phyloP scores from a whole-genome alignment of 306 rosid genomes.

The Lathyrus sativus region DNA sequence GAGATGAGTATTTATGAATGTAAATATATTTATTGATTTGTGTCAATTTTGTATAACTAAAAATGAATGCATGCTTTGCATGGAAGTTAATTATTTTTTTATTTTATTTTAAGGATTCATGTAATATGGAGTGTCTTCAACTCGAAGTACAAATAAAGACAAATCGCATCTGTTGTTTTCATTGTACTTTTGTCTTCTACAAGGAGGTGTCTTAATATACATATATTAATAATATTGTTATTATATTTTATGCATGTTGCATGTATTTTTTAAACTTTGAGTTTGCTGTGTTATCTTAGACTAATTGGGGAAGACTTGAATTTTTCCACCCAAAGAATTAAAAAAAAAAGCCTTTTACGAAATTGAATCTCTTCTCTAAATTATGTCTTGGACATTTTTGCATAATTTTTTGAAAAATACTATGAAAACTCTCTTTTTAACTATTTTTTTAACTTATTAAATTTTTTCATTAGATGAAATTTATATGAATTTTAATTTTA shows the following conservation, averaged over 20 bases:
- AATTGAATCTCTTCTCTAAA: not conserved
- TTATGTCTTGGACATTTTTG: not conserved
- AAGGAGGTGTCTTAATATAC: slow-evolving; percentile 37
- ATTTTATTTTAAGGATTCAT: not conserved
- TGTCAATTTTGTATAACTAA: slow-evolving; percentile 3
- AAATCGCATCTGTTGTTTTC: slow-evolving; percentile 30
- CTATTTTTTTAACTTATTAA: too few species aligned
- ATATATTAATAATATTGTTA: not conserved
- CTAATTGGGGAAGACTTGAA: slow-evolving; percentile 13
- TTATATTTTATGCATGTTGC: slow-evolving; percentile 41
- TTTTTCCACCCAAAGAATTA: slow-evolving; percentile 26
- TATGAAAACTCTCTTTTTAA: too few species aligned
- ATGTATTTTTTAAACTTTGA: slow-evolving; percentile 38
- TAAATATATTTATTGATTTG: not conserved
- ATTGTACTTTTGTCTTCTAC: slow-evolving; percentile 35
- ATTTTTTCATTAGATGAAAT: too few species aligned
- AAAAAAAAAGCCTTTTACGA: slow-evolving; percentile 6
- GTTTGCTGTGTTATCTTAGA: slow-evolving; percentile 15
- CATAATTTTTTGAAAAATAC: not conserved
- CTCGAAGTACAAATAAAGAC: slow-evolving; percentile 45
- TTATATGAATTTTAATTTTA: not conserved
- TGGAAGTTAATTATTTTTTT: slow-evolving; percentile 36
- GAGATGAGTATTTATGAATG: not conserved
- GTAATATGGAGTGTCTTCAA: slow-evolving; percentile 49
- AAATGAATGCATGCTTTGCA: slow-evolving; percentile 46